A percentile compares a stretch with the other conserved stretches of the same genome.
Evolutionary conservation across 257 asterid species (phyloP).

Genomic region (Avicennia marina): DNA sequence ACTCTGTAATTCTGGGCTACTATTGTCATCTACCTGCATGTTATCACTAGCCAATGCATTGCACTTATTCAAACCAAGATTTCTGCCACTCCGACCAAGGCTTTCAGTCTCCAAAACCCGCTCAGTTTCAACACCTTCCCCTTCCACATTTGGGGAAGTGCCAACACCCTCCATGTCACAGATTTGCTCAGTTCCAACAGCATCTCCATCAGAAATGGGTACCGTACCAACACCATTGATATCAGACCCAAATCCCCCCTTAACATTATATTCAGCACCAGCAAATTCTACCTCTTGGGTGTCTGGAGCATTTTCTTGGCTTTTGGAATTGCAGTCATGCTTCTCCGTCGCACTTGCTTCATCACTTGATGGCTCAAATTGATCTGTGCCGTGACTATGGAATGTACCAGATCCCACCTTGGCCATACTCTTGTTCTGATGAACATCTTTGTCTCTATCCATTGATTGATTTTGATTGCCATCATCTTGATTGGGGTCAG

Average conservation of each 20-base stretch:
- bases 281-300: conserved; percentile 81
- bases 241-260: conserved; percentile 82
- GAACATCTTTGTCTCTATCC: conserved; percentile 30
- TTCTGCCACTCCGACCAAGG: conserved; percentile 29
- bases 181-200: conserved; percentile 49
- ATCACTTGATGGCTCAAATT: conserved; percentile 48
- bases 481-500: conserved; percentile 46
- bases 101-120: conserved; percentile 60
- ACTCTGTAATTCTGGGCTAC: not conserved
- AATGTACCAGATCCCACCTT: conserved; percentile 31
- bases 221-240: conserved; percentile 50
- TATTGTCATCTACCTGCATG: conserved; percentile 34
- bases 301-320: conserved; percentile 48
- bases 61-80: conserved; percentile 31
- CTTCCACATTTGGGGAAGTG: conserved; percentile 27
- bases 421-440: conserved; percentile 27
- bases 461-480: conserved; percentile 16
- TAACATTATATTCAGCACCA: conserved; percentile 31
- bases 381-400: conserved; percentile 26
- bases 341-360: conserved; percentile 74
- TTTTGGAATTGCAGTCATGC: conserved; percentile 65
- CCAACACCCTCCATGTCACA: conserved; percentile 51
- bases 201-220: conserved; percentile 40
- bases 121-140: conserved; percentile 44
- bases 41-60: conserved; percentile 26